Evolutionary conservation across 2,329 filamentous ascomycete genomes (phyloP).

Genomic region (Akanthomyces dipterigenus): DNA sequence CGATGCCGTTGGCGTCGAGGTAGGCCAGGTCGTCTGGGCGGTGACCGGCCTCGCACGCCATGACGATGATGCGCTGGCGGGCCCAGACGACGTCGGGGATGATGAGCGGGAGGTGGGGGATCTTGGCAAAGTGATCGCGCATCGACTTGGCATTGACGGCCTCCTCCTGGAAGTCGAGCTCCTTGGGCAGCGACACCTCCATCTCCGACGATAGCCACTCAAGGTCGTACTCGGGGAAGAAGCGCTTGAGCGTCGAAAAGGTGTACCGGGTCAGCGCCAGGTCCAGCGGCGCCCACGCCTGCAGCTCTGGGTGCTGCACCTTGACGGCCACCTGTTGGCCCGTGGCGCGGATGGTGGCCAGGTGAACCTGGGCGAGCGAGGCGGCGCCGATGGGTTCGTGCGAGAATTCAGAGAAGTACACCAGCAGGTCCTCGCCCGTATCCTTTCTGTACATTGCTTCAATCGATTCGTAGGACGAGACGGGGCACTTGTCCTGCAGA

Average conservation of each 20-base stretch:
- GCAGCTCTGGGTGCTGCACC: slow-evolving; percentile 84
- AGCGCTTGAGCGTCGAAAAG: slow-evolving; percentile 81
- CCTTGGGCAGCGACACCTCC: slow-evolving; percentile 81
- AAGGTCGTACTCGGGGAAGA: slow-evolving; percentile 96
- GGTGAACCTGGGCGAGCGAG: slow-evolving; percentile 88
- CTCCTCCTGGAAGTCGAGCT: slow-evolving; percentile 84
- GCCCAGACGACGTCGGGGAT: slow-evolving; percentile 89
- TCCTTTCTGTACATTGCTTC: slow-evolving; percentile 79
- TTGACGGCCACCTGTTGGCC: slow-evolving; percentile 91
- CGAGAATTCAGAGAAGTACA: slow-evolving; percentile 83
- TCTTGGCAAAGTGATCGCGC: slow-evolving; percentile 69
- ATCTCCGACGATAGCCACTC: slow-evolving; percentile 95
- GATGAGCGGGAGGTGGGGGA: slow-evolving; percentile 71
- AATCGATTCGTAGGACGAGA: slow-evolving; percentile 83
- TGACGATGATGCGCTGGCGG: slow-evolving; percentile 81
- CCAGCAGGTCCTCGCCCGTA: slow-evolving; percentile 69
- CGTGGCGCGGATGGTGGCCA: slow-evolving; percentile 73
- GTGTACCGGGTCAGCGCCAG: slow-evolving; percentile 80
- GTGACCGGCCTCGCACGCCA: slow-evolving; percentile 84
- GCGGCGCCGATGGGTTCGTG: slow-evolving; percentile 80
- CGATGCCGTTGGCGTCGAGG: slow-evolving; percentile 78
- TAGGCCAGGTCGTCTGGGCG: slow-evolving; percentile 85
- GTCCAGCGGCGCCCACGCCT: slow-evolving; percentile 86
- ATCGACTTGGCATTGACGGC: slow-evolving; percentile 76
- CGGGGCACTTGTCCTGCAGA: slow-evolving; percentile 89